Evolutionary conservation across 2,329 filamentous ascomycete genomes (phyloP).

Genomic region (Proliferodiscus dingleyae): DNA sequence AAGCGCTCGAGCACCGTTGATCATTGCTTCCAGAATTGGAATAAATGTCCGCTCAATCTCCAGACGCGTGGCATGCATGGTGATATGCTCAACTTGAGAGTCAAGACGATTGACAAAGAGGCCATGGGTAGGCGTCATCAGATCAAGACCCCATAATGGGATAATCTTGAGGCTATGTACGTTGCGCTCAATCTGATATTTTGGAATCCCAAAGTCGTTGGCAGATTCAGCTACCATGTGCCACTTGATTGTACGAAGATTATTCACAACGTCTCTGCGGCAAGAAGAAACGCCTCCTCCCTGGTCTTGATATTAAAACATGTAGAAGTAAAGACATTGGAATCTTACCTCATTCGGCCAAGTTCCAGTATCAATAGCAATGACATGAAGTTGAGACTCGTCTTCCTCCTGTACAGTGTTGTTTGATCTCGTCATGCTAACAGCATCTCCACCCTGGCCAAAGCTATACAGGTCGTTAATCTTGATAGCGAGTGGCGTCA

Average conservation of each 20-base stretch:
- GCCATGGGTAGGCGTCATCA: conserved; percentile 44
- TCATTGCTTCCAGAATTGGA: conserved; percentile 45
- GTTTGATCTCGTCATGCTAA: conserved; percentile 29
- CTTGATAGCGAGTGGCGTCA: conserved; percentile 32
- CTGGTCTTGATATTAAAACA: neutral
- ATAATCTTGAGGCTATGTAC: conserved; percentile 45
- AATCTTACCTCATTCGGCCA: conserved; percentile 6
- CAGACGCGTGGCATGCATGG: conserved; percentile 32
- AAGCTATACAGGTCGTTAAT: conserved; percentile 33
- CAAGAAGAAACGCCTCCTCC: conserved; percentile 34
- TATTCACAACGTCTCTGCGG: conserved; percentile 46
- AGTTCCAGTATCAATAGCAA: conserved; percentile 31
- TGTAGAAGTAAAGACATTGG: neutral
- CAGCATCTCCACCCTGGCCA: conserved; percentile 33
- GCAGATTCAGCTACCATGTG: conserved; percentile 48
- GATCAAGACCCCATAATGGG: conserved; percentile 46
- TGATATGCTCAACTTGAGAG: conserved; percentile 42
- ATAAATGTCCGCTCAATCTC: conserved; percentile 51
- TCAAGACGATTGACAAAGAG: conserved; percentile 44
- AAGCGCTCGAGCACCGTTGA: conserved; percentile 44
- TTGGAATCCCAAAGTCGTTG: conserved; percentile 46
- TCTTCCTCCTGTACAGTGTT: conserved; percentile 20
- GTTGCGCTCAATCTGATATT: conserved; percentile 45
- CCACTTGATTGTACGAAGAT: conserved; percentile 42
- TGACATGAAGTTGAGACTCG: conserved; percentile 35